These are phyloP conservation scores for Carex parvula DNA, from an alignment of 176 grass and related monocot genomes.

Conservation along the genomic window DNA sequence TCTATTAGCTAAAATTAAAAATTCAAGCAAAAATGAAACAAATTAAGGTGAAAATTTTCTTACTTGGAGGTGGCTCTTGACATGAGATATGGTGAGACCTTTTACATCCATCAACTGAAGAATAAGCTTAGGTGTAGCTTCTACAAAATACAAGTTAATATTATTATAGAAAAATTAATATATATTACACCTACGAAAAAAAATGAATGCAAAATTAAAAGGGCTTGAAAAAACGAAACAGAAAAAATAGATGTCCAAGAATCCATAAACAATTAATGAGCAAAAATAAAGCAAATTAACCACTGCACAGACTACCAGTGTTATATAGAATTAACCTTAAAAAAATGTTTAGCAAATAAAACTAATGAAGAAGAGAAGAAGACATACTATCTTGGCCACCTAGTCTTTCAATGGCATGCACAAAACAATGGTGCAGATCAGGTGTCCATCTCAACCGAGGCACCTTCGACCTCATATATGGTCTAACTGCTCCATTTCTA, in stretches of 20 bases:
- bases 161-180: neutral
- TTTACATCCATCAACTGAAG: conserved; percentile 68
- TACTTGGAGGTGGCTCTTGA: conserved; percentile 99
- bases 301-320: neutral
- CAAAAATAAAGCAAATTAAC: neutral
- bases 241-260: neutral
- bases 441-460: conserved; percentile 78
- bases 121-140: conserved; percentile 87
- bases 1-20: conserved; percentile 8
- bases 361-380: neutral
- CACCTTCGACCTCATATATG: conserved; percentile 70
- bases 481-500: conserved; percentile 52
- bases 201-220: neutral
- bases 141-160: conserved; percentile 25
- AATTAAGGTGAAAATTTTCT: too few relatives aligned
- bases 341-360: neutral
- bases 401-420: conserved; percentile 63
- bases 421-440: conserved; percentile 78
- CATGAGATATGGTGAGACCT: conserved; percentile 86
- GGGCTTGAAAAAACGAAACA: neutral
- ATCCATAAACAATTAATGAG: neutral
- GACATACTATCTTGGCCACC: conserved; percentile 72
- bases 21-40: neutral
- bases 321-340: neutral
- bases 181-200: neutral